These are phyloP conservation scores for Pleurozium schreberi DNA, from an alignment of 225 moss, liverwort and hornwort genomes.

Conservation along the genomic window DNA sequence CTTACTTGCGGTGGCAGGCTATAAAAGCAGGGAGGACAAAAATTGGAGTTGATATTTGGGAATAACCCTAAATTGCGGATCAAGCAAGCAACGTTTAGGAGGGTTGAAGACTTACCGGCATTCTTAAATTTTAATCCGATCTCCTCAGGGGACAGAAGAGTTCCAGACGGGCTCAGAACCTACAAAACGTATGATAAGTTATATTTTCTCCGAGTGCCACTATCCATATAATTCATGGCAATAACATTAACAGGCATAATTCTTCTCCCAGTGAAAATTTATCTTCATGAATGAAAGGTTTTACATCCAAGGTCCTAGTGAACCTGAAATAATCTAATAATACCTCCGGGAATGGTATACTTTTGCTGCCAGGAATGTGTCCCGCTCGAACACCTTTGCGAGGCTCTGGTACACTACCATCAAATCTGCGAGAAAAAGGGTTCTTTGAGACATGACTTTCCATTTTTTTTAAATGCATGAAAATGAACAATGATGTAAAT, in stretches of 20 bases:
- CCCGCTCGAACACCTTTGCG: constrained; percentile 75
- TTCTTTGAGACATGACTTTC: neutral
- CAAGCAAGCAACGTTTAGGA: neutral
- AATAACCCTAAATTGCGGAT: neutral
- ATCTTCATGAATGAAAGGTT: neutral
- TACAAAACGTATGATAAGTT: neutral
- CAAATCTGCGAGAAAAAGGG: constrained; percentile 48
- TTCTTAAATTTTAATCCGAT: constrained; percentile 40
- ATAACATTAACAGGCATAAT: neutral
- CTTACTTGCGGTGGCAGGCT: too few species aligned
- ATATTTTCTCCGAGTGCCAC: neutral
- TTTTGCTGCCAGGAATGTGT: constrained; percentile 83
- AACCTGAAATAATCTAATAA: neutral
- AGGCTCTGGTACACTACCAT: constrained; percentile 78
- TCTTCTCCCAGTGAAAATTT: neutral
- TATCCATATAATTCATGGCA: neutral
- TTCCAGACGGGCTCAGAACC: constrained; percentile 70
- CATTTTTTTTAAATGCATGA: neutral
- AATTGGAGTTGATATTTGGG: neutral
- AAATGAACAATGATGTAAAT: neutral
- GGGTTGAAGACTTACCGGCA: constrained; percentile 33
- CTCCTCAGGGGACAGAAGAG: constrained; percentile 47
- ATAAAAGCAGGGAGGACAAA: neutral
- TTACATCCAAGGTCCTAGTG: neutral
- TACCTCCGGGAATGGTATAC: constrained; percentile 74